Conservation (phyloP, 495 filamentous ascomycete species). For the Viridothelium virens region DNA sequence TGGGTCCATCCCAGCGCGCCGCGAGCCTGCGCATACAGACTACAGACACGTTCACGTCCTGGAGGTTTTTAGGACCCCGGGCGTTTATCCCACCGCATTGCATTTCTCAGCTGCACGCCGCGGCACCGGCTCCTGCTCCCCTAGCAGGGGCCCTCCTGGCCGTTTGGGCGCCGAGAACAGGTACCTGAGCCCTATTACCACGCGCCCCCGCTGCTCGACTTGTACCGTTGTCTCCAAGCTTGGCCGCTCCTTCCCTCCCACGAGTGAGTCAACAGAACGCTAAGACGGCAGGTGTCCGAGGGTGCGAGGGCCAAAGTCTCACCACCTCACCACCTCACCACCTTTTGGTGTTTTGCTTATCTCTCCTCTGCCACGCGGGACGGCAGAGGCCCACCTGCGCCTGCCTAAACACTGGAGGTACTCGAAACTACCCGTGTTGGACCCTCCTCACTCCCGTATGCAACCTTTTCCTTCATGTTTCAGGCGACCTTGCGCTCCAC, state of each 20-base stretch:
- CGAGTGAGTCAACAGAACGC: background rate
- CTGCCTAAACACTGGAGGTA: background rate
- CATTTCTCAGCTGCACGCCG: slow-evolving; percentile 8
- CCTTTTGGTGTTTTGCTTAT: no score
- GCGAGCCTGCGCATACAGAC: background rate
- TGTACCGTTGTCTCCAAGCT: background rate
- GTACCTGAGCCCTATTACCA: slow-evolving; percentile 5
- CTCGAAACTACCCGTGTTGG: background rate
- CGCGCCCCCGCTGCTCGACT: background rate
- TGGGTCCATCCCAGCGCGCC: background rate
- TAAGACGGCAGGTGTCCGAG: no score
- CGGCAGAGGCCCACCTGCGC: background rate
- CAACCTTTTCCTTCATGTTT: background rate
- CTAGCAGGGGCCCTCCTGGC: slow-evolving; percentile 2
- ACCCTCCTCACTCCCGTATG: background rate
- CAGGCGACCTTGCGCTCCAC: background rate
- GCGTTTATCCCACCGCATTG: background rate
- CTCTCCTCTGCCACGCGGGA: background rate
- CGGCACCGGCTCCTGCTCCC: background rate
- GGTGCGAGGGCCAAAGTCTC: background rate
- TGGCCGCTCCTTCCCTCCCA: background rate
- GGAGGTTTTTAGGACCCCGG: background rate
- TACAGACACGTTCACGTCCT: background rate
- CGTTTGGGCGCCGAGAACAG: slow-evolving; percentile 4
- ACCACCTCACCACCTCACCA: background rate